These are phyloP conservation scores for Hypocreales sp. DNA, from an alignment of 2,329 filamentous ascomycete species.

Conservation along the genomic window DNA sequence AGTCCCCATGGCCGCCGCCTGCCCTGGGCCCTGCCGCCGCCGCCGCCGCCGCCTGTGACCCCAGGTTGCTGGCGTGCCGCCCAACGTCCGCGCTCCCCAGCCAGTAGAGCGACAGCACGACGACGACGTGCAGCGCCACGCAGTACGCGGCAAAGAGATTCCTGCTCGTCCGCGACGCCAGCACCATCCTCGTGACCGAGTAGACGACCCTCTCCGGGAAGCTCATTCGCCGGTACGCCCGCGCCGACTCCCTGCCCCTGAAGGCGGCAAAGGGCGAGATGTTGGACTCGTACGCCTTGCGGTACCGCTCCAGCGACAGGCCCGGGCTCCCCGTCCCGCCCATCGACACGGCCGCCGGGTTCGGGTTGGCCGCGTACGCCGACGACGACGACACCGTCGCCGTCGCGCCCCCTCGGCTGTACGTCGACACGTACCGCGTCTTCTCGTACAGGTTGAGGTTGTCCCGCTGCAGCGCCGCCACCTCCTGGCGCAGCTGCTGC, in stretches of 20 bases:
- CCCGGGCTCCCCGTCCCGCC: slow-evolving; percentile 41
- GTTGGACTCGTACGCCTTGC: slow-evolving; percentile 85
- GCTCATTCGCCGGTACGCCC: slow-evolving; percentile 87
- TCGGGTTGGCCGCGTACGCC: slow-evolving; percentile 56
- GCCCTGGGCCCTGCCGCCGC: slow-evolving; percentile 21
- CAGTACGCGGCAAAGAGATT: slow-evolving; percentile 93
- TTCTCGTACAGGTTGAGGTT: slow-evolving; percentile 96
- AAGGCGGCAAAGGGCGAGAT: slow-evolving; percentile 94
- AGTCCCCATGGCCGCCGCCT: slow-evolving; percentile 31
- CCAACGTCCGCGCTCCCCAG: slow-evolving; percentile 55
- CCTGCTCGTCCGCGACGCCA: slow-evolving; percentile 77
- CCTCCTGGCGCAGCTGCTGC: slow-evolving; percentile 76
- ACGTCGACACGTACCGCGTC: slow-evolving; percentile 88
- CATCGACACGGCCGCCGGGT: slow-evolving; percentile 54
- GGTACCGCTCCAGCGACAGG: slow-evolving; percentile 67
- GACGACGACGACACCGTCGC: slow-evolving; percentile 46
- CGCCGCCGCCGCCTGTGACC: slow-evolving; percentile 30
- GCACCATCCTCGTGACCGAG: slow-evolving; percentile 76
- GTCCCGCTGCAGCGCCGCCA: slow-evolving; percentile 85
- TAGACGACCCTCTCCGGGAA: slow-evolving; percentile 82
- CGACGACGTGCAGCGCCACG: slow-evolving; percentile 70
- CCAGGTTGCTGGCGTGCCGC: slow-evolving; percentile 40
- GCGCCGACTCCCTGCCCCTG: slow-evolving; percentile 76
- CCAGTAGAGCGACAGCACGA: slow-evolving; percentile 79
- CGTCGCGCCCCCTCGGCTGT: slow-evolving; percentile 55